These are phyloP conservation scores for Taiozyma sp. DNA, from an alignment of 1,139 yeast species.

Conservation along the genomic window DNA sequence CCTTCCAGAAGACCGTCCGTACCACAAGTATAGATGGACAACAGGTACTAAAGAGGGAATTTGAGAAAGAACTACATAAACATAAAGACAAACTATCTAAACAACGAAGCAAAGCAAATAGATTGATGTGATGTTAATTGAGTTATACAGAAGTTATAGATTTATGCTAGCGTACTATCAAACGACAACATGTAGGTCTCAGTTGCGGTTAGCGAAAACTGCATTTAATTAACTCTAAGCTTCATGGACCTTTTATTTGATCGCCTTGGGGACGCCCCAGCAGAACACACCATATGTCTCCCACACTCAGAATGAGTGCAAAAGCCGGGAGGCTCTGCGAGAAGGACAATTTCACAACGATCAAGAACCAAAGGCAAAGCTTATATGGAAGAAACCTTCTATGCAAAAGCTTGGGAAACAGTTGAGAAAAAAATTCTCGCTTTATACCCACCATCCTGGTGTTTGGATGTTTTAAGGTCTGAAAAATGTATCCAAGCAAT, in stretches of 20 bases:
- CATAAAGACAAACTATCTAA: constrained; percentile 3
- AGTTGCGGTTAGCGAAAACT: constrained; percentile 30
- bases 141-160: constrained; percentile 1
- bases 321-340: neutral
- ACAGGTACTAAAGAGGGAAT: constrained; percentile 6
- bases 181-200: constrained; percentile 26
- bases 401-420: neutral
- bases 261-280: neutral
- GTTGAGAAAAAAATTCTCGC: neutral
- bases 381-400: neutral
- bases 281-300: neutral
- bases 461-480: neutral
- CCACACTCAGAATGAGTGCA: neutral
- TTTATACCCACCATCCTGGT: neutral
- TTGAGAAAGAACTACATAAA: constrained; percentile 1
- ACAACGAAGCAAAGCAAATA: constrained; percentile 4
- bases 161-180: constrained; percentile 28
- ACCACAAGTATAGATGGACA: constrained; percentile 33
- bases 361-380: neutral
- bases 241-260: constrained; percentile 10
- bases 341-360: neutral
- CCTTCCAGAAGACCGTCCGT: constrained; percentile 26
- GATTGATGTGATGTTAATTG: neutral
- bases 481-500: too few relatives aligned
- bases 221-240: constrained; percentile 19